Evolutionary conservation across 768 basidiomycete species (phyloP).

Genomic region (Cantharellus cinnabarinus): DNA sequence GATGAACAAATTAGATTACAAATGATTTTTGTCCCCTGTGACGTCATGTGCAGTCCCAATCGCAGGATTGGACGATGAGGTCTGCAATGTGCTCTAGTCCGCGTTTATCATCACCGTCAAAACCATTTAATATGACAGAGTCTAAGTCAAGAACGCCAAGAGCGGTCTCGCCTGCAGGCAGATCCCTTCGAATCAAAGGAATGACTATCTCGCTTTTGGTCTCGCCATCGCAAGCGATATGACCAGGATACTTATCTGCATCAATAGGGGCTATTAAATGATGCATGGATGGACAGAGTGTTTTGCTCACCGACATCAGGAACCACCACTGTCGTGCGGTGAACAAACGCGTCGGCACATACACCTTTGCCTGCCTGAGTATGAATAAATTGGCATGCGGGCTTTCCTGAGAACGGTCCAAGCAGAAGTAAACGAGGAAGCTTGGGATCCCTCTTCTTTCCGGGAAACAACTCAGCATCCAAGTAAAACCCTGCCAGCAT

Average conservation of each 20-base stretch:
- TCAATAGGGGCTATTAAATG: not conserved
- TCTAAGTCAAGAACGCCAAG: slow-evolving; percentile 61
- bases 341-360: slow-evolving; percentile 59
- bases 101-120: slow-evolving; percentile 53
- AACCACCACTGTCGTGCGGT: slow-evolving; percentile 40
- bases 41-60: not conserved
- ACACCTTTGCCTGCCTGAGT: slow-evolving; percentile 45
- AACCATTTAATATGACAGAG: slow-evolving; percentile 49
- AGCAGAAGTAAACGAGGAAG: slow-evolving; percentile 28
- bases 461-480: slow-evolving; percentile 39
- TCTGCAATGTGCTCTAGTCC: slow-evolving; percentile 57
- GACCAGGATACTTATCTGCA: slow-evolving; percentile 54
- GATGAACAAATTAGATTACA: no score
- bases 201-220: slow-evolving; percentile 83
- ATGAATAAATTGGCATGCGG: slow-evolving; percentile 73
- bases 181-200: slow-evolving; percentile 33
- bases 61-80: slow-evolving; percentile 26
- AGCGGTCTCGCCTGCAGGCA: slow-evolving; percentile 1
- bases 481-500: slow-evolving; percentile 63
- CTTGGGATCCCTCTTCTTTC: not conserved
- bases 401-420: slow-evolving; percentile 78
- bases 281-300: not conserved
- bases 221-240: slow-evolving; percentile 83
- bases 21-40: no score
- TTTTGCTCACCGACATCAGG: slow-evolving; percentile 29